Evolutionary conservation across 2,329 filamentous ascomycete species (phyloP).

Genomic region (Penicillium sp.): DNA sequence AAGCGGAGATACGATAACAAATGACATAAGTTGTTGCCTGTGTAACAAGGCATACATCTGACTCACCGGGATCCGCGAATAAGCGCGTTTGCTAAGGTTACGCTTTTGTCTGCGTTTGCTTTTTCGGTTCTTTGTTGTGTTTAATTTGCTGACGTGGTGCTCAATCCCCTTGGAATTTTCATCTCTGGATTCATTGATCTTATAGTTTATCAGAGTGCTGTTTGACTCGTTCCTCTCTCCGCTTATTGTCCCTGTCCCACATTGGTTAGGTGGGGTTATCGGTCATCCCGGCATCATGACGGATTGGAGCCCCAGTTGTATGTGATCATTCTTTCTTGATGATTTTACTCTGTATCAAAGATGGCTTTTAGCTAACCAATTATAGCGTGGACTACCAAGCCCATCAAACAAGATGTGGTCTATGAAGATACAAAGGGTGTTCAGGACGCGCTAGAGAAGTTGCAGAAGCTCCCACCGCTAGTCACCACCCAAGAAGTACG

Average conservation of each 20-base stretch:
- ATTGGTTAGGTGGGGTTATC: not conserved
- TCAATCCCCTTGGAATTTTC: not conserved
- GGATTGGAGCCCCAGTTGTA: slow-evolving; percentile 34
- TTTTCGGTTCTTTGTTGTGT: slow-evolving; percentile 9
- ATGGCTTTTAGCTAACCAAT: not conserved
- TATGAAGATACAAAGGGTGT: slow-evolving; percentile 46
- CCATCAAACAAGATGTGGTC: slow-evolving; percentile 48
- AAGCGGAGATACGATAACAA: slow-evolving; percentile 1
- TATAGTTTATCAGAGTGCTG: not conserved
- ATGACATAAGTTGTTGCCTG: not conserved
- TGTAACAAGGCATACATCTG: slow-evolving; percentile 9
- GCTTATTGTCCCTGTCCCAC: slow-evolving; percentile 9
- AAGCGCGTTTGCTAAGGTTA: slow-evolving; percentile 12
- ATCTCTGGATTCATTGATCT: not conserved
- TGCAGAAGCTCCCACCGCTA: slow-evolving; percentile 47
- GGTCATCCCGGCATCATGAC: slow-evolving; percentile 18
- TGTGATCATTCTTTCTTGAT: not conserved
- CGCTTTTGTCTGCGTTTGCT: not conserved
- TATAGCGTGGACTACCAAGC: slow-evolving; percentile 45
- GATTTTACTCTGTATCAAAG: not conserved
- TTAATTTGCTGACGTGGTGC: not conserved
- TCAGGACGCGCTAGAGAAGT: slow-evolving; percentile 40
- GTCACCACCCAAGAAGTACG: slow-evolving; percentile 24
- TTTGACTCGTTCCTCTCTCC: not conserved
- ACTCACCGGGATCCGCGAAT: slow-evolving; percentile 21